A percentile compares a stretch with the other conserved stretches of the same genome.
Evolutionary conservation across 2,329 filamentous ascomycete genomes (phyloP).

Genomic region (Chaetomium globosum): DNA sequence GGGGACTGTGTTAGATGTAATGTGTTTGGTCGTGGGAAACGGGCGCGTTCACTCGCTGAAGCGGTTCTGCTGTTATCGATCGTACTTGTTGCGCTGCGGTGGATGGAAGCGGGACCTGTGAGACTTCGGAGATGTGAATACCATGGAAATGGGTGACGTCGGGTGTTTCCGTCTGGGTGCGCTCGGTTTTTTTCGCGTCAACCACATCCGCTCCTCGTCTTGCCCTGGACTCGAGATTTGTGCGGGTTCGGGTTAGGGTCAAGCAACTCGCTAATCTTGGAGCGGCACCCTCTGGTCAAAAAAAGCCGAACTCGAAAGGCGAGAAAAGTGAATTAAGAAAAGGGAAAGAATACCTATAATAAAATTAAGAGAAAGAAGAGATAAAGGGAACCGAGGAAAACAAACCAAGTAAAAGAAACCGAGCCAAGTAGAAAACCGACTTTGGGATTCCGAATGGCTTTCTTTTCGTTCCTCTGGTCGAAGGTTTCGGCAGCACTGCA

Average conservation of each 20-base stretch:
- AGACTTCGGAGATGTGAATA: neutral
- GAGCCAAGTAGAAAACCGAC: too few relatives aligned
- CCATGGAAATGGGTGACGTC: slow-evolving; percentile 9
- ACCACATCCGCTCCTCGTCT: slow-evolving; percentile 4
- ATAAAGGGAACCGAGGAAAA: too few relatives aligned
- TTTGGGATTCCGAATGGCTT: too few relatives aligned
- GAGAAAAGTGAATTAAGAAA: too few relatives aligned
- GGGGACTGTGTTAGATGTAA: neutral
- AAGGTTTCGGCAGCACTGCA: too few relatives aligned
- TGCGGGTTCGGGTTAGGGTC: slow-evolving; percentile 9
- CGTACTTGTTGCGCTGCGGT: neutral
- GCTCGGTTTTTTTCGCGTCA: slow-evolving; percentile 27
- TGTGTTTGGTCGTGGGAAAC: neutral
- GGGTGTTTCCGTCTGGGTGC: slow-evolving; percentile 20
- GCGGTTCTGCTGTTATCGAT: neutral
- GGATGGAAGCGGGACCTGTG: slow-evolving; percentile 2
- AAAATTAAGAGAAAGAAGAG: too few relatives aligned
- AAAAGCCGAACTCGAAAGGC: too few relatives aligned
- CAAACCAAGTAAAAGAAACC: too few relatives aligned
- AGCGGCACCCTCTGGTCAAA: too few relatives aligned
- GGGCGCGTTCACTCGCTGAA: neutral
- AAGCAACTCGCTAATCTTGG: slow-evolving; percentile 4
- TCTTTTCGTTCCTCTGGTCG: too few relatives aligned
- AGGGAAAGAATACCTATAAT: too few relatives aligned
- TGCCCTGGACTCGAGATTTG: slow-evolving; percentile 8